Evolutionary conservation across 208 protist genomes (phyloP).

Genomic region (Tritrichomonas foetus): DNA sequence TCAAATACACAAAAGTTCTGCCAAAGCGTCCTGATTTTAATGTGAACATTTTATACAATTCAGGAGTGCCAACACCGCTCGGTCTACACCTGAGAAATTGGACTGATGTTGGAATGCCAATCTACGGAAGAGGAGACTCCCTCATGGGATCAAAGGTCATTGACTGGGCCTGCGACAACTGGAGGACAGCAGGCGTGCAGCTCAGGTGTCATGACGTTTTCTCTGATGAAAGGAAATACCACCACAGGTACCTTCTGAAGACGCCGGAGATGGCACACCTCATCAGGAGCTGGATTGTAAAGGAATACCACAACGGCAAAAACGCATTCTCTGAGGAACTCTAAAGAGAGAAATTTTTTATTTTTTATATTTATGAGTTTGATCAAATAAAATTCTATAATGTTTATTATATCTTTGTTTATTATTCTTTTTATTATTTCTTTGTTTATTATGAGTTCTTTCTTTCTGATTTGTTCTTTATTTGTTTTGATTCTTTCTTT

Average conservation of each 20-base stretch:
- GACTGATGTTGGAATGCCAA: background rate
- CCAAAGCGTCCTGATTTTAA: background rate
- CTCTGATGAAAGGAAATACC: background rate
- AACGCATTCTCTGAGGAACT: too few relatives aligned
- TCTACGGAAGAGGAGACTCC: background rate
- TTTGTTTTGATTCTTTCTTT: too few relatives aligned
- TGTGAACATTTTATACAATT: background rate
- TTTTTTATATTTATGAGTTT: too few relatives aligned
- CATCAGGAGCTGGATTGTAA: background rate
- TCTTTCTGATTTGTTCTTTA: too few relatives aligned
- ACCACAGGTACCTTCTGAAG: background rate
- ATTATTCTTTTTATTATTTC: too few relatives aligned
- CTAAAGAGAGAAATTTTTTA: too few relatives aligned
- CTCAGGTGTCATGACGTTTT: background rate
- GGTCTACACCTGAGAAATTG: background rate
- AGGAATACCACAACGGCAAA: background rate
- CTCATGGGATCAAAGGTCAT: background rate
- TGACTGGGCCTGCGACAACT: background rate
- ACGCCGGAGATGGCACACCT: background rate
- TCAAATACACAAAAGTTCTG: background rate
- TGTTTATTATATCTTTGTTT: too few relatives aligned
- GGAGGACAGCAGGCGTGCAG: too few relatives aligned
- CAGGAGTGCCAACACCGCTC: background rate
- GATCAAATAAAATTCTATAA: too few relatives aligned
- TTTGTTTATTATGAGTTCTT: too few relatives aligned